Evolutionary conservation across 2,329 filamentous ascomycete species (phyloP), one percentile per base, ranked within the genome.

Genomic region (Aureobasidium sp.): DNA sequence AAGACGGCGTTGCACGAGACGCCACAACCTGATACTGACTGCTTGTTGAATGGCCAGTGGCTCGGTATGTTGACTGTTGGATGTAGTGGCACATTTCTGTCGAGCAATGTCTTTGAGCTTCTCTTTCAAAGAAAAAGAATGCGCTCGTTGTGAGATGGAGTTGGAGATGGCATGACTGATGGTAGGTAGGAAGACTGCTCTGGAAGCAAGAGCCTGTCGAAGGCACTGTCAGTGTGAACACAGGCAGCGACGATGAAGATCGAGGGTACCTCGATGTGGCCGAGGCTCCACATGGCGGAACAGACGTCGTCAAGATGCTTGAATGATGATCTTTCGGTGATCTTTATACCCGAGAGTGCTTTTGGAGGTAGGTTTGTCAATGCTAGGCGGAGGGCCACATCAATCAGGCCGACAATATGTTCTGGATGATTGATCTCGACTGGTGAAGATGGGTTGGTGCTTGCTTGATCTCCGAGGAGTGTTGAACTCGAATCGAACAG

Each of bases 211-310:
- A 31, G 69, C 65, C 71, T 73, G 21, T 29, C 2, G 21, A 49
- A 0, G 3, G 9, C 19, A 3, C 27, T 8, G 23, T 58, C 33
- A 58, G 43, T 38, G 6, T 15, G 7, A 27, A 7, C 8, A 29
- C 2, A 29, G 25, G 49, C 69, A 10, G 68, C 64, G 19, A 60
- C 33, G 9, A 27, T 19, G 17, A 2, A 33, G 9, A 46, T 33
- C 6, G 62, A 58, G 6, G 66, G 11, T 38, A 74, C 71, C 19
- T 61, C 60, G 19, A 73, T 63, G 62, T 74, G 74, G 7, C 69
- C 71, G 7, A 72, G 70, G 49, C 69, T 70, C 72, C 73, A 79
- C 29, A 78, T 46, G 4, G 67, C 61, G 3, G 77, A 76, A 38
- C 70, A 72, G 6, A 77, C 55, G 38, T 73, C 68, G 38, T 71